Evolutionary conservation across 345 rosid genomes (phyloP).

Genomic region (Kernera saxatilis): DNA sequence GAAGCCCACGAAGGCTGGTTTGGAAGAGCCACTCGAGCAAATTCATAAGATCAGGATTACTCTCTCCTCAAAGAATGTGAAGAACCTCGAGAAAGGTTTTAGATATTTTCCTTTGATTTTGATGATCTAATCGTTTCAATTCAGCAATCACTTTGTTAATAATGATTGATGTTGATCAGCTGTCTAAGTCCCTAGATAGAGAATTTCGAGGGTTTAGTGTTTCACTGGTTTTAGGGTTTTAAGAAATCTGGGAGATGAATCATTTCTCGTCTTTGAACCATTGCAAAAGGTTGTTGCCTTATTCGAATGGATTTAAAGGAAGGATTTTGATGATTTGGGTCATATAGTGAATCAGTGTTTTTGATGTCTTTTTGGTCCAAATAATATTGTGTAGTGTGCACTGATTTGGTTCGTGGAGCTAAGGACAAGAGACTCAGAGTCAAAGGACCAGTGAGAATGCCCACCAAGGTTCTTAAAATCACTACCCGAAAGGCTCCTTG

Average conservation of each 20-base stretch:
- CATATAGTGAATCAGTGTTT: neutral
- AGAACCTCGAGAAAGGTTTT: constrained; percentile 72
- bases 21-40: constrained; percentile 64
- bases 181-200: neutral
- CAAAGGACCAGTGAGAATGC: constrained; percentile 52
- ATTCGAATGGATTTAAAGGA: neutral
- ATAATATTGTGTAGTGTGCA: constrained; percentile 26
- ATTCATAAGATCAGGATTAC: constrained; percentile 80
- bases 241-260: neutral
- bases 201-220: neutral
- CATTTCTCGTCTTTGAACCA: neutral
- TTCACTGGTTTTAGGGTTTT: neutral
- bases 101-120: neutral
- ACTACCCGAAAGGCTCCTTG: constrained; percentile 47
- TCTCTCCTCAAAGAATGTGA: constrained; percentile 73
- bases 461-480: constrained; percentile 41
- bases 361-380: neutral
- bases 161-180: neutral
- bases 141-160: neutral
- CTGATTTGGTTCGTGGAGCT: constrained; percentile 44
- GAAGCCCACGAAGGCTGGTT: constrained; percentile 53
- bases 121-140: neutral
- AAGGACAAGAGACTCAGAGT: constrained; percentile 38
- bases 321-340: neutral
- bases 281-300: neutral